Percentiles rank a stretch among this genome's conserved stretches.
phyloP scores from a whole-genome alignment of 805 yeast species.

The Hyphopichia homilentoma region DNA sequence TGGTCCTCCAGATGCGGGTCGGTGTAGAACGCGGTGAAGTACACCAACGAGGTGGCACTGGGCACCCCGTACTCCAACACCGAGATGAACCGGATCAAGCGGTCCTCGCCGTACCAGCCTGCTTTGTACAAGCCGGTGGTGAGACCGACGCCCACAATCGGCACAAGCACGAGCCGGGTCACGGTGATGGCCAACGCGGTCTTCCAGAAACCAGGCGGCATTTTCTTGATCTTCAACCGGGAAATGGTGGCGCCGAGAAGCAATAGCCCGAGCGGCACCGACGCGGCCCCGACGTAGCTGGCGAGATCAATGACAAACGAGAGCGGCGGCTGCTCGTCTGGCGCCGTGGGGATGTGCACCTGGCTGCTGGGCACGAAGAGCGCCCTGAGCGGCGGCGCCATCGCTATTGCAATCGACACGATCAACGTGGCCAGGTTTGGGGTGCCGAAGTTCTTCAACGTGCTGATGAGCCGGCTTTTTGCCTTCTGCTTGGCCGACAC shows the following conservation, averaged over 20 bases:
- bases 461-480: constrained; percentile 1
- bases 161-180: constrained; percentile 62
- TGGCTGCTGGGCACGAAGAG: constrained; percentile 32
- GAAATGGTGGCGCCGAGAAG: constrained; percentile 87
- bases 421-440: constrained; percentile 76
- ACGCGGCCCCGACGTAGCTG: constrained; percentile 76
- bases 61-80: constrained; percentile 79
- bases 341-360: constrained; percentile 63
- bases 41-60: constrained; percentile 82
- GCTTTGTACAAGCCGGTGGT: constrained; percentile 54
- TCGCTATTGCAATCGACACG: constrained; percentile 58
- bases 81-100: constrained; percentile 65
- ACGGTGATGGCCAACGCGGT: constrained; percentile 56
- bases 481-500: neutral
- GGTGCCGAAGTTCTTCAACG: constrained; percentile 52
- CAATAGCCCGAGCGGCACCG: constrained; percentile 82
- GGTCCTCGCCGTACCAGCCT: constrained; percentile 62
- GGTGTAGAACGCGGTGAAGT: constrained; percentile 82
- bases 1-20: constrained; percentile 54
- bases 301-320: constrained; percentile 83
- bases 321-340: constrained; percentile 79
- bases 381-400: constrained; percentile 86
- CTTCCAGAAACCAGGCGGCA: constrained; percentile 72
- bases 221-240: constrained; percentile 52
- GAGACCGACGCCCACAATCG: constrained; percentile 68